Evolutionary conservation across 306 rosid genomes (phyloP).

Genomic region (Gynostemma pentaphyllum): DNA sequence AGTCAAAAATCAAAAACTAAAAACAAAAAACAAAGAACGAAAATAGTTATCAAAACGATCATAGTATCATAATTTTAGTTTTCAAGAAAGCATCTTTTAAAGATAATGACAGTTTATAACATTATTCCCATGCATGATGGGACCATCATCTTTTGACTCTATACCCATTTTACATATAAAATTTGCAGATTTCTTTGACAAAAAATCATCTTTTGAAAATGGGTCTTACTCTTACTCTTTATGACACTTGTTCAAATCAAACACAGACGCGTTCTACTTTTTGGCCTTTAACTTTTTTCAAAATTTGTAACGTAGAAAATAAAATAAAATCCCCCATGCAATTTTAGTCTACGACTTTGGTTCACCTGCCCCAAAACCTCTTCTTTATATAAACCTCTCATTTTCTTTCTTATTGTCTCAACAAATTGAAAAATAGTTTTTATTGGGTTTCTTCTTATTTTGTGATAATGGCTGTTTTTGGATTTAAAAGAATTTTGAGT

Average conservation of each 20-base stretch:
- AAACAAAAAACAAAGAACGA: no score
- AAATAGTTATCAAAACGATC: no score
- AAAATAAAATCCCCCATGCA: neutral
- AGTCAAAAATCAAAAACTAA: no score
- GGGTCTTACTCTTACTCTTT: neutral
- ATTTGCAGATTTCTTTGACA: constrained; percentile 3
- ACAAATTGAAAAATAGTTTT: neutral
- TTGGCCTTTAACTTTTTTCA: neutral
- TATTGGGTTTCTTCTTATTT: constrained; percentile 2
- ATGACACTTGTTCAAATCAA: no score
- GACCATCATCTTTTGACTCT: neutral
- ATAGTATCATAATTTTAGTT: neutral
- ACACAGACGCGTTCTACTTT: neutral
- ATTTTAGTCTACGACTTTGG: neutral
- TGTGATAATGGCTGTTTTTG: constrained; percentile 18
- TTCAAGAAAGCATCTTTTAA: neutral
- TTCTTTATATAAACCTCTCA: neutral
- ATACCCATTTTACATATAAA: neutral
- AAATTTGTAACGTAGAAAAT: neutral
- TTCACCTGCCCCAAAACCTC: constrained; percentile 6
- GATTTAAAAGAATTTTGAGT: constrained; percentile 2
- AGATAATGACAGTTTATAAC: neutral
- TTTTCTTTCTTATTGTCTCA: neutral
- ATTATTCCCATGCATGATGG: neutral
- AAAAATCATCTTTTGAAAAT: neutral